Base-by-base conservation (phyloP, 305 asterid species). In the Fraxinus paxiana region DNA sequence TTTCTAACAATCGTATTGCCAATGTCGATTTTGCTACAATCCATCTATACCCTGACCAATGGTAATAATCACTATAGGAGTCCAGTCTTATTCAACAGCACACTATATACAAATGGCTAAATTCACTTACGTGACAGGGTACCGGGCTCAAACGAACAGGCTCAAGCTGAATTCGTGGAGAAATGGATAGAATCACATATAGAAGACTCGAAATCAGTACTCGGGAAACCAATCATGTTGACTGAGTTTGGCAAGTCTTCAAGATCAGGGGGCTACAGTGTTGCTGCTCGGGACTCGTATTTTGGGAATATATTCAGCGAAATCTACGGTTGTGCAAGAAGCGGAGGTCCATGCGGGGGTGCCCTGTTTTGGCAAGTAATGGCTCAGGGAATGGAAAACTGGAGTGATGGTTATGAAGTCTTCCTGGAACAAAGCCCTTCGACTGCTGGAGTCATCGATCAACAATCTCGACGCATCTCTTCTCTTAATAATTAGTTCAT, bases 1-100 rank as follows among this genome's bases (percentile, higher is more conserved):
- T 89, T 41, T 72, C 92, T 78, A 90, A 90, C 70, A 90, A 92
- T 31, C 86, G 63, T 9, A 37, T 92, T 48, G 67, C 77, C 1
- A 83, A 78, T 20, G 73, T 92, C 6, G 97, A 92, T 82, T 92
- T 90, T 73, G 79, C 94, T 71, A 89, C 94, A 33, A 88, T 90
- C 8, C 94, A 92, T 83, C 80, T 90, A 0, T 90, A 90, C 38
- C 97, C 94, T 10, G 94, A 92, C 18, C 90, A 87, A 87, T 92
- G 97, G 93, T 88, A 89, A 63, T 63, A 24, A 20, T 54, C 63
- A 5, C 61, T 51, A 4, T 51, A 1, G 0, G 67, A 54, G 31
- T 59, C 69, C 26, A 59, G 3, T 46, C 6, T 46, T 13, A 43
- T 46, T 46, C 17, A 13, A 46, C 1, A 12, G 17, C 15, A 43